Evolutionary conservation across 768 basidiomycete genomes (phyloP).

Genomic region (Exidia glandulosa): DNA sequence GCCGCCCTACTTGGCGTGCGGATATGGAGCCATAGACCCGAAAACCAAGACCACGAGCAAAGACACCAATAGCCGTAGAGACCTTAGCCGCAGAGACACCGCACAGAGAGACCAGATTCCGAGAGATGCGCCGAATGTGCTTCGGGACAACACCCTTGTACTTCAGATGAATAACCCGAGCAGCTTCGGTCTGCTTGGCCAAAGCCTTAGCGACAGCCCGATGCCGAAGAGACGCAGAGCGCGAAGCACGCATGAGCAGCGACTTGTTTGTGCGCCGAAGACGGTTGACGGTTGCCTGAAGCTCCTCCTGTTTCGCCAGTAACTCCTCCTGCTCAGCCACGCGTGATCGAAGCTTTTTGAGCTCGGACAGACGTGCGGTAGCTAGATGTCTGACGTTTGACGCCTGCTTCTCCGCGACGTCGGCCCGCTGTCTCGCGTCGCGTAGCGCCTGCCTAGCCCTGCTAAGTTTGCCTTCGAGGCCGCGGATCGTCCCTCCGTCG

Average conservation of each 20-base stretch:
- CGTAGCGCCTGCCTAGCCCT: background rate
- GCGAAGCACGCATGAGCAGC: background rate
- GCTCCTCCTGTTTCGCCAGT: background rate
- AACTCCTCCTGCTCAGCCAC: background rate
- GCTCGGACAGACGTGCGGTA: background rate
- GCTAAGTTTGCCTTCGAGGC: background rate
- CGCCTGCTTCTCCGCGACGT: background rate
- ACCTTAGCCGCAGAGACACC: background rate
- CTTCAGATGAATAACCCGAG: background rate
- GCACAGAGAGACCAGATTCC: background rate
- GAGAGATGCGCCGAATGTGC: background rate
- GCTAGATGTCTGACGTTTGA: background rate
- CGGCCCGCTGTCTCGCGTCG: background rate
- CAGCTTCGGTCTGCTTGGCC: background rate
- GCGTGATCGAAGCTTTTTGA: background rate
- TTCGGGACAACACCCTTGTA: background rate
- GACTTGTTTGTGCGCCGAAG: background rate
- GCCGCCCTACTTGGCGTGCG: slow-evolving; percentile 7
- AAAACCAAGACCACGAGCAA: background rate
- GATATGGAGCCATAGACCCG: background rate
- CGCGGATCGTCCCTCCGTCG: background rate
- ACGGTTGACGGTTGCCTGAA: background rate
- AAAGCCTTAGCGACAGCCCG: background rate
- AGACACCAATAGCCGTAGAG: background rate
- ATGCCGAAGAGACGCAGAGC: background rate